These are phyloP conservation scores for Chlorella variabilis DNA, from an alignment of 163 green algal species.

Conservation along the genomic window DNA sequence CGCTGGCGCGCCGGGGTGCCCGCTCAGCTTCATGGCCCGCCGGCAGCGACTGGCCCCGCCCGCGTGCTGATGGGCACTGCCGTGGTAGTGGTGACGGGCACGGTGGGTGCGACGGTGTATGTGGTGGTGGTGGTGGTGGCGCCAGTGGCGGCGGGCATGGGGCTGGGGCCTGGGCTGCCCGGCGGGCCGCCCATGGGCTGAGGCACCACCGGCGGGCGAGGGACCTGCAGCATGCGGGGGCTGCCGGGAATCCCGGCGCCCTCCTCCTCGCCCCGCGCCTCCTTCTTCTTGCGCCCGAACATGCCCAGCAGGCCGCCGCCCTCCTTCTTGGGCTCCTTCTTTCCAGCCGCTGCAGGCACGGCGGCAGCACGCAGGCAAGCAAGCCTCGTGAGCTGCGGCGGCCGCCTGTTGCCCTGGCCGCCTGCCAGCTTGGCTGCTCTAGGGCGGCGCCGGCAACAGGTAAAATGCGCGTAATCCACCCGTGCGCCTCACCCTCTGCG, in stretches of 20 bases:
- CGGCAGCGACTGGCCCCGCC: neutral
- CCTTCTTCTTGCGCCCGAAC: neutral
- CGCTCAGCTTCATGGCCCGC: neutral
- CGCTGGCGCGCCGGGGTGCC: too few species aligned
- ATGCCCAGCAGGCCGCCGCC: conserved; percentile 12
- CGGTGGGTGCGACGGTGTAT: neutral
- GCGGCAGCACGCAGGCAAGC: too few species aligned
- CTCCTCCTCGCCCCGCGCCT: neutral
- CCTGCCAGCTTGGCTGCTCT: too few species aligned
- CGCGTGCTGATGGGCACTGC: neutral
- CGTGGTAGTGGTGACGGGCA: neutral
- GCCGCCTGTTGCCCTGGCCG: too few species aligned
- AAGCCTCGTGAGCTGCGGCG: too few species aligned
- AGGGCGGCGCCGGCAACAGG: too few species aligned
- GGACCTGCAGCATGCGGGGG: conserved; percentile 9
- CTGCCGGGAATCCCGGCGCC: neutral
- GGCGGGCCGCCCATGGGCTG: neutral
- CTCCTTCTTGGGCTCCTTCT: neutral
- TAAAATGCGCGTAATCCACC: too few species aligned
- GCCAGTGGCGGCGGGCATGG: neutral
- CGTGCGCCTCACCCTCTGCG: conserved; percentile 17
- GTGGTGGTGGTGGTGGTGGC: too few species aligned
- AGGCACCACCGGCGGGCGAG: neutral
- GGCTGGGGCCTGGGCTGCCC: too few species aligned
- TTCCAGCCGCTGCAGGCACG: conserved; percentile 1